phyloP scores from a whole-genome alignment of 2,329 filamentous ascomycete species.

The Sporothrix variecibatus region DNA sequence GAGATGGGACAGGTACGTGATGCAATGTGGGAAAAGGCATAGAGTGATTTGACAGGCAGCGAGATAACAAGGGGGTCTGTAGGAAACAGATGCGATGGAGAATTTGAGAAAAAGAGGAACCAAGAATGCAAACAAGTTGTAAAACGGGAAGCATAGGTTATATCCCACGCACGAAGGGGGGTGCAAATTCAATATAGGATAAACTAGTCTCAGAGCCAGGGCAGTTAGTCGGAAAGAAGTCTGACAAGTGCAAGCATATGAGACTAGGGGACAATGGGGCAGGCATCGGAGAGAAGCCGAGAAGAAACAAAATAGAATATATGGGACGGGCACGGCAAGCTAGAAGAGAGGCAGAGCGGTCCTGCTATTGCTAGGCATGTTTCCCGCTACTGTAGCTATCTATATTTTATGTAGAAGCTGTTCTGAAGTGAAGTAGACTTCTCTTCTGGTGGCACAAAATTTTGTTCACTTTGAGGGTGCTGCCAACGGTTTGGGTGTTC shows the following conservation, averaged over 20 bases:
- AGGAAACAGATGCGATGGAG: not conserved
- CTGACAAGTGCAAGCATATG: not conserved
- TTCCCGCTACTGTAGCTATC: not conserved
- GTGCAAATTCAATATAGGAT: not conserved
- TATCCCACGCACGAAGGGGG: not conserved
- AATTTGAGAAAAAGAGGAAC: not conserved
- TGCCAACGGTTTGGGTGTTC: not conserved
- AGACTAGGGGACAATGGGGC: not conserved
- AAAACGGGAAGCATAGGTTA: not conserved
- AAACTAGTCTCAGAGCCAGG: not conserved
- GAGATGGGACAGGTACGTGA: not conserved
- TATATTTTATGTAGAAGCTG: not conserved
- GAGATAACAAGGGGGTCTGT: not conserved
- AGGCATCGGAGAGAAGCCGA: not conserved
- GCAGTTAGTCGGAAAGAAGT: not conserved
- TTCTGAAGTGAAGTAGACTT: not conserved
- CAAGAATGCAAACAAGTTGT: not conserved
- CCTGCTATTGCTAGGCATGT: not conserved
- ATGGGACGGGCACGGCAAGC: not conserved
- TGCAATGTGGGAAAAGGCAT: not conserved
- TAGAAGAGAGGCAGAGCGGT: not conserved
- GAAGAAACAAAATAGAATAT: not conserved
- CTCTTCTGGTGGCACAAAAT: not conserved
- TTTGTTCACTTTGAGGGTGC: not conserved
- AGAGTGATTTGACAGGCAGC: not conserved